phyloP scores from a whole-genome alignment of 169 alveolate species.

The Plasmodium vivax region DNA sequence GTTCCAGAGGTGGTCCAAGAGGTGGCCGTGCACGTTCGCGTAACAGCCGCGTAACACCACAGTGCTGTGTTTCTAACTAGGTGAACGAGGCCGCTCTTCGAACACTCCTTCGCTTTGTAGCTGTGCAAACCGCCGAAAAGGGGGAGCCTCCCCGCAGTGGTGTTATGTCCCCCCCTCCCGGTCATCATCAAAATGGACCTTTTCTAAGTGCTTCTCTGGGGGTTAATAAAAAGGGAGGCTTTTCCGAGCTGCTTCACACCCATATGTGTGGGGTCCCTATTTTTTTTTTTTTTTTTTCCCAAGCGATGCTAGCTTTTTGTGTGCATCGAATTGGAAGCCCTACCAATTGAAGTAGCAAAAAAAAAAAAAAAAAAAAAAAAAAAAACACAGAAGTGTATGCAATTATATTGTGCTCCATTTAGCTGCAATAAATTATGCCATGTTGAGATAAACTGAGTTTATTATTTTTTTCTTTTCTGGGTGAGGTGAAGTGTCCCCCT shows the following conservation, averaged over 20 bases:
- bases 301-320: not conserved
- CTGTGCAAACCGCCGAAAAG: not conserved
- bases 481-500: not conserved
- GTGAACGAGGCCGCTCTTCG: not conserved
- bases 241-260: not conserved
- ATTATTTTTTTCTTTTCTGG: not conserved
- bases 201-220: not conserved
- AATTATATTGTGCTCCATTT: not conserved
- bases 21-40: not conserved
- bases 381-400: not conserved
- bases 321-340: not conserved
- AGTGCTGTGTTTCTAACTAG: not conserved
- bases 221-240: not conserved
- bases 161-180: not conserved
- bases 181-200: not conserved
- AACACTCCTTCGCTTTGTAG: not conserved
- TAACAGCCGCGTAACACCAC: not conserved
- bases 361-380: not conserved
- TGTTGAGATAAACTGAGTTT: not conserved
- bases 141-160: not conserved
- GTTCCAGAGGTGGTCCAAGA: not conserved
- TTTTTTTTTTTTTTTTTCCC: not conserved
- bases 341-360: not conserved
- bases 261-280: not conserved
- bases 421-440: not conserved